Evolutionary conservation across 108 stramenopile genomes (phyloP).

Genomic region (Skeletonema potamos): DNA sequence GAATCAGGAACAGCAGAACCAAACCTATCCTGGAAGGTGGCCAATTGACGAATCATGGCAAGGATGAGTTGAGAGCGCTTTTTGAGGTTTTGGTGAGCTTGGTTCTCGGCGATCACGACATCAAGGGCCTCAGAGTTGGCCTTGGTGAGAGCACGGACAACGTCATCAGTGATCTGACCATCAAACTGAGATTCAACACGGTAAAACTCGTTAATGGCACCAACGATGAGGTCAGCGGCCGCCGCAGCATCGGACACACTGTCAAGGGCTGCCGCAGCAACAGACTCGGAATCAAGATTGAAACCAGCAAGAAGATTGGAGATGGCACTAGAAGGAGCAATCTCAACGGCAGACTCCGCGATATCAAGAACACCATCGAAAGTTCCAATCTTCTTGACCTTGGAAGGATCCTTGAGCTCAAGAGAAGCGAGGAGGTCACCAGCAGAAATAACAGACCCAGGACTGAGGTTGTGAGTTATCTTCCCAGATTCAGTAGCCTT

Average conservation of each 20-base stretch:
- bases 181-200: conserved; percentile 87
- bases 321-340: conserved; percentile 52
- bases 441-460: conserved; percentile 94
- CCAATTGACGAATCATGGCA: conserved; percentile 81
- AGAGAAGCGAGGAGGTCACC: conserved; percentile 95
- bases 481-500: conserved; percentile 95
- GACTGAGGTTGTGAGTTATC: conserved; percentile 88
- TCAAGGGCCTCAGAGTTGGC: conserved; percentile 74
- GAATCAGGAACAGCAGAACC: conserved; percentile 54
- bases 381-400: conserved; percentile 91
- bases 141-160: conserved; percentile 87
- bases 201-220: conserved; percentile 78
- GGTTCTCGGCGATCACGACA: conserved; percentile 78
- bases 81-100: conserved; percentile 75
- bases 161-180: conserved; percentile 83
- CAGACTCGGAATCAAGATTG: conserved; percentile 62
- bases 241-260: conserved; percentile 44
- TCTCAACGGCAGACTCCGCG: conserved; percentile 21
- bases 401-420: conserved; percentile 92
- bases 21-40: conserved; percentile 73
- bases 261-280: conserved; percentile 54
- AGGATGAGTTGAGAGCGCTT: conserved; percentile 53
- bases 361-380: conserved; percentile 84
- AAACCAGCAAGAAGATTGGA: conserved; percentile 78
- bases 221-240: conserved; percentile 61